Percentiles rank a stretch among this genome's conserved stretches.
Conservation (phyloP, 345 rosid species). For the Populus pruinosa region DNA sequence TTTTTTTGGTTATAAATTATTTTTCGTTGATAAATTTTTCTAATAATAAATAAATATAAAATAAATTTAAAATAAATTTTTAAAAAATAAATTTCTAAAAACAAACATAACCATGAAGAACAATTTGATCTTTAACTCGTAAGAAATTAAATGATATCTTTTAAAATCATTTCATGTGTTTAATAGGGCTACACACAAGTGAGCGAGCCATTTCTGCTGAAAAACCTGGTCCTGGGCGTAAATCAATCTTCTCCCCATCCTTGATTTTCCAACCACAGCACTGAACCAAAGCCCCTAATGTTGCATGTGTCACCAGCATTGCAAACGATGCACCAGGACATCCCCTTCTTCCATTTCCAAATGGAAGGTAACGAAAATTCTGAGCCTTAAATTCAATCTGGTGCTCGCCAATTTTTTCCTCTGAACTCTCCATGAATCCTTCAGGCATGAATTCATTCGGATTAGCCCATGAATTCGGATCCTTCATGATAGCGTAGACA, state of each 20-base stretch:
- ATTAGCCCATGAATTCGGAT: slow-evolving; percentile 35
- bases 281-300: slow-evolving; percentile 34
- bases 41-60: too few relatives aligned
- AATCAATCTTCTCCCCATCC: slow-evolving; percentile 27
- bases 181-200: slow-evolving; percentile 28
- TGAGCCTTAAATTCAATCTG: slow-evolving; percentile 58
- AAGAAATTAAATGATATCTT: not conserved
- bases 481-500: slow-evolving; percentile 46
- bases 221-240: slow-evolving; percentile 34
- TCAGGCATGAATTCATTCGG: slow-evolving; percentile 39
- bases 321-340: slow-evolving; percentile 57
- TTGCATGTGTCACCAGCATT: slow-evolving; percentile 43
- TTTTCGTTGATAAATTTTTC: too few relatives aligned
- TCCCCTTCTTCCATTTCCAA: slow-evolving; percentile 58
- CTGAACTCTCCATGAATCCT: slow-evolving; percentile 27
- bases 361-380: slow-evolving; percentile 52
- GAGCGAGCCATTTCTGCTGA: slow-evolving; percentile 35
- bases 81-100: too few relatives aligned
- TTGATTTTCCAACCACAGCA: slow-evolving; percentile 38
- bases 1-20: too few relatives aligned
- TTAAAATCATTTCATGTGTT: slow-evolving; percentile 2
- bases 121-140: not conserved
- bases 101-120: too few relatives aligned
- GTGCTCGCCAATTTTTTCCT: slow-evolving; percentile 40
- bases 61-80: too few relatives aligned